Evolutionary conservation across 2,329 filamentous ascomycete genomes (phyloP), one percentile per base, ranked within the genome.

Genomic region (Sarocladiaceae sp.): DNA sequence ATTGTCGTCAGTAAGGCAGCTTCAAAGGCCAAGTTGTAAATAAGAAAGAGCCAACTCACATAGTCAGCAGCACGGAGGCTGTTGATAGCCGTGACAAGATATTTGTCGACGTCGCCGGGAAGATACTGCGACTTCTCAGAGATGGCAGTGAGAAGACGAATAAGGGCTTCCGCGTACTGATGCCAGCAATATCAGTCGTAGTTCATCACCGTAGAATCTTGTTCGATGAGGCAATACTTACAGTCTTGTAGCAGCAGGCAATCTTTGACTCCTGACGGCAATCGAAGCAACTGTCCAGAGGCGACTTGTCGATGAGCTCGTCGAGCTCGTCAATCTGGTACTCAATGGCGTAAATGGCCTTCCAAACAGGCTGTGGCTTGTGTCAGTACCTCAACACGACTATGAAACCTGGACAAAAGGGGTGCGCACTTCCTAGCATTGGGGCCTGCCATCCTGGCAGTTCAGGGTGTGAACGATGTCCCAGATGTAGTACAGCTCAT

Each of bases 161-260:
- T 58, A 20, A 60, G n/a, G 21, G 55, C 43, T 12, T 58, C 51
- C 9, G 57, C 57, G 43, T 60, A 60, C 57, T 59, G 16, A 23
- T n/a, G n/a, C 4, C 16, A 40, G 15, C 23, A 11, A 15, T 18
- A 15, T 6, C 23, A 4, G 6, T 27, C 15, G 13, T 18, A 24
- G 42, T 15, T 9, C 18, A 6, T 42, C n/a, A 3, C n/a, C 16
- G 7, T 24, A 10, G n/a, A 3, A 23, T 16, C 15, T 6, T n/a
- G 19, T 29, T 15, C n/a, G 27, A 21, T 7, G 4, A 27, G 16
- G n/a, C n/a, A 13, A 6, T 19, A 45, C 53, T 48, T 46, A 55
- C 57, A 6, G 37, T 44, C 24, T 46, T 43, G 50, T 58, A 60
- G 43, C 57, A 58, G 46, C 52, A 52, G 13, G 53, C 48, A 50